A percentile compares a stretch with the other conserved stretches of the same genome.
Conservation (phyloP, 1,284 basidiomycete species). For the Taiwanofungus camphoratus region DNA sequence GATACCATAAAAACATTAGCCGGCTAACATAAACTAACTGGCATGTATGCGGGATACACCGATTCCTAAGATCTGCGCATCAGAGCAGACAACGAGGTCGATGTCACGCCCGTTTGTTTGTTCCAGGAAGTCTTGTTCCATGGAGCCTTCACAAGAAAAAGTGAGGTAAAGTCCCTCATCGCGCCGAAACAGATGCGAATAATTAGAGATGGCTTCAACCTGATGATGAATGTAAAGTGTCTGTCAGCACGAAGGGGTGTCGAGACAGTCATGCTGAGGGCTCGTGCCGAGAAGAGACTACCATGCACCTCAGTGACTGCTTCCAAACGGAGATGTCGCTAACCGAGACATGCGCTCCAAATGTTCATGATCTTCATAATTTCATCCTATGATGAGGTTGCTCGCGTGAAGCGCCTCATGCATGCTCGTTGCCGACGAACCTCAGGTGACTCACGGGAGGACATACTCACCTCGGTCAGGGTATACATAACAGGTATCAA, state of each 20-base stretch:
- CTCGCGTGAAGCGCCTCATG: too few relatives aligned
- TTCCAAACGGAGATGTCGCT: too few relatives aligned
- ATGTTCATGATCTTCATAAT: too few relatives aligned
- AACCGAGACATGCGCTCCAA: too few relatives aligned
- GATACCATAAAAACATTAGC: constrained; percentile 70
- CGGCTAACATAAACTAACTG: too few relatives aligned
- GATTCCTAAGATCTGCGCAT: constrained; percentile 81
- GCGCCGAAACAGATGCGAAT: constrained; percentile 75
- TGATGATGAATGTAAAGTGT: constrained; percentile 21
- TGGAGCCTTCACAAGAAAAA: constrained; percentile 58
- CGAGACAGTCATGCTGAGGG: too few relatives aligned
- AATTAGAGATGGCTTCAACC: constrained; percentile 76
- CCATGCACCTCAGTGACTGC: too few relatives aligned
- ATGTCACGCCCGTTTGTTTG: constrained; percentile 56
- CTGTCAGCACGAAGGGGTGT: background rate
- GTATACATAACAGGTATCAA: constrained; percentile 75
- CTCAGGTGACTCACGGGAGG: too few relatives aligned
- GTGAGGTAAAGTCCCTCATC: constrained; percentile 68
- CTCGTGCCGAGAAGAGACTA: too few relatives aligned
- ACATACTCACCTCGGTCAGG: constrained; percentile 56
- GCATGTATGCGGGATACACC: too few relatives aligned
- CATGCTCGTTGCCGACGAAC: too few relatives aligned
- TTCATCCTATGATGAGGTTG: too few relatives aligned
- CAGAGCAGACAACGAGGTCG: constrained; percentile 75
- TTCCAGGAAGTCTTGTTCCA: constrained; percentile 73